Conservation (phyloP, 805 yeast species). For the Lipomyces starkeyi region DNA sequence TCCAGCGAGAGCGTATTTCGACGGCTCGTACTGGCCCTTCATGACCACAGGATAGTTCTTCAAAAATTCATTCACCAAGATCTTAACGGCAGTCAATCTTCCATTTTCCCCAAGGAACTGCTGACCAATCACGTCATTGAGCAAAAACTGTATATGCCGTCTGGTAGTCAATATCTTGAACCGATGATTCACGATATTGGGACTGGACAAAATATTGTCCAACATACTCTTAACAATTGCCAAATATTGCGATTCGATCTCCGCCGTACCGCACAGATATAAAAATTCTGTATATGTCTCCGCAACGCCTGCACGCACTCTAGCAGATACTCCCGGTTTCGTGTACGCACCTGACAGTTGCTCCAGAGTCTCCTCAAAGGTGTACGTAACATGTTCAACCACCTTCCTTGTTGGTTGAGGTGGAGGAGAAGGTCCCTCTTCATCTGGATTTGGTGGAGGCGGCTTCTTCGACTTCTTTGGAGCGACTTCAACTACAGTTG, state of each 20-base stretch:
- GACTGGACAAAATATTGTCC: constrained; percentile 33
- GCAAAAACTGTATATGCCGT: constrained; percentile 40
- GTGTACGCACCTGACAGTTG: constrained; percentile 37
- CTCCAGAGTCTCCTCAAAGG: constrained; percentile 38
- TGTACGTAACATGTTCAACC: constrained; percentile 34
- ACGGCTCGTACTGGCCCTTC: constrained; percentile 38
- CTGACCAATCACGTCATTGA: constrained; percentile 41
- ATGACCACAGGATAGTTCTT: constrained; percentile 39
- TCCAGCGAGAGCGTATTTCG: constrained; percentile 38
- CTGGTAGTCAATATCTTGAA: constrained; percentile 38
- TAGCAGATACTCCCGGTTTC: constrained; percentile 29
- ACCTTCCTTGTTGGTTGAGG: constrained; percentile 28
- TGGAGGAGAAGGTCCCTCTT: constrained; percentile 23
- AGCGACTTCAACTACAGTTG: constrained; percentile 33
- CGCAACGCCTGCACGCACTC: constrained; percentile 41
- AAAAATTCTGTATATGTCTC: constrained; percentile 40
- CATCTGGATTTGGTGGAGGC: constrained; percentile 25
- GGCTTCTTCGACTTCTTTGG: constrained; percentile 35
- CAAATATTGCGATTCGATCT: constrained; percentile 39
- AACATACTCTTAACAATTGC: constrained; percentile 39
- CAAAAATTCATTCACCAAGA: constrained; percentile 39
- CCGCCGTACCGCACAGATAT: constrained; percentile 27
- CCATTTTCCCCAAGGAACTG: constrained; percentile 45
- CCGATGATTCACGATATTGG: constrained; percentile 26
- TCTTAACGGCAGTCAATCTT: constrained; percentile 39